Conservation (phyloP, 768 basidiomycete species). For the Phylloporus sp. region DNA sequence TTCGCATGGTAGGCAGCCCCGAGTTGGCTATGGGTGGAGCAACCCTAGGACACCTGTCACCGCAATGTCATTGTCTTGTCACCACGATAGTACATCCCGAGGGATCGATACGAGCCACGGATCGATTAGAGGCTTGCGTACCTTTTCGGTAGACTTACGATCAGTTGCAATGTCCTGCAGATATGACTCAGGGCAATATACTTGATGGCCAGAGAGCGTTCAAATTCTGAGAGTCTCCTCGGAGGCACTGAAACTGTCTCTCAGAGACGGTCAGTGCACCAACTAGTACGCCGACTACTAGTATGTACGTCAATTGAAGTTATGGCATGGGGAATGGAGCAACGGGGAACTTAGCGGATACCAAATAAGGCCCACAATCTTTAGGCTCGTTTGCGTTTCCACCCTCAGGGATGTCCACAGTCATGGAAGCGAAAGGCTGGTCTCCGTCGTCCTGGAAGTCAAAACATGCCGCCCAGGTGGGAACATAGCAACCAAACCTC, state of each 20-base stretch:
- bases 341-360: too few species aligned
- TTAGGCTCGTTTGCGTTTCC: background rate
- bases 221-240: too few species aligned
- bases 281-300: too few species aligned
- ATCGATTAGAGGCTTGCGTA: too few species aligned
- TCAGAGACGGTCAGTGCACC: too few species aligned
- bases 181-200: too few species aligned
- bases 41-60: background rate
- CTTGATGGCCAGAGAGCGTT: too few species aligned
- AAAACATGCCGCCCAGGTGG: slow-evolving; percentile 73
- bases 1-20: background rate
- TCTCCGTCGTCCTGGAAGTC: slow-evolving; percentile 75
- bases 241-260: too few species aligned
- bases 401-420: slow-evolving; percentile 9
- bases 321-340: too few species aligned
- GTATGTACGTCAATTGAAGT: too few species aligned
- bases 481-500: slow-evolving; percentile 4
- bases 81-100: background rate
- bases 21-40: background rate
- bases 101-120: background rate
- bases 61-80: background rate
- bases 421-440: slow-evolving; percentile 41
- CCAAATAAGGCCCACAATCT: background rate
- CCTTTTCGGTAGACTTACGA: too few species aligned
- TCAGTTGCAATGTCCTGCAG: too few species aligned